phyloP scores from a whole-genome alignment of 345 rosid genomes.

The Eutrema heterophyllum region DNA sequence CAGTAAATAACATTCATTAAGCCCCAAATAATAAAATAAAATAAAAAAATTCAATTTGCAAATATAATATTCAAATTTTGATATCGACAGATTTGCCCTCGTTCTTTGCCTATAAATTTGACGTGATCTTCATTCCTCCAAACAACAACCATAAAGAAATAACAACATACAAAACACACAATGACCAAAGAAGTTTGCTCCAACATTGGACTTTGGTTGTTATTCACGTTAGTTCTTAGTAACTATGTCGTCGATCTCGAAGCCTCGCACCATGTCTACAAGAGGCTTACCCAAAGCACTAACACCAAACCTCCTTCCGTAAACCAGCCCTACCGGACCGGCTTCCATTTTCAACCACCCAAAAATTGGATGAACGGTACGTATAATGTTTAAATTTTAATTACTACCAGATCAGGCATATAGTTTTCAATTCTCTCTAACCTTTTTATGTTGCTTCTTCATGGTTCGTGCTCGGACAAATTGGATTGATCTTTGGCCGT shows the following conservation, averaged over 20 bases:
- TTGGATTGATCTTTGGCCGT: conserved; percentile 8
- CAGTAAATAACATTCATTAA: neutral
- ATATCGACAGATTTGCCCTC: conserved; percentile 28
- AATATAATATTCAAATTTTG: conserved; percentile 3
- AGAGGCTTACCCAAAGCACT: conserved; percentile 19
- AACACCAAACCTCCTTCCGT: conserved; percentile 19
- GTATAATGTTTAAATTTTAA: neutral
- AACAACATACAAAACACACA: neutral
- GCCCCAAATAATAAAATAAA: neutral
- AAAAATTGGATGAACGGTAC: conserved; percentile 80
- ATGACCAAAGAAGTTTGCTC: conserved; percentile 27
- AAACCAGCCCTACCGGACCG: conserved; percentile 60
- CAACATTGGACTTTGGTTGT: conserved; percentile 26
- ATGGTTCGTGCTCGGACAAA: conserved; percentile 14
- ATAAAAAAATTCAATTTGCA: neutral
- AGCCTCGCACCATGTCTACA: conserved; percentile 48
- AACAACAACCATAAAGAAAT: neutral
- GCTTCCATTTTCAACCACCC: conserved; percentile 66
- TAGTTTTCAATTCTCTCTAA: neutral
- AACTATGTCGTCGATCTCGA: conserved; percentile 38
- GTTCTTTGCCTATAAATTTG: conserved; percentile 20
- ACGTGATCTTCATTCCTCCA: neutral
- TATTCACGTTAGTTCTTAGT: conserved; percentile 36
- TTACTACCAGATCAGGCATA: neutral
- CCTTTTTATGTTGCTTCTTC: neutral